Evolutionary conservation across 2,329 filamentous ascomycete species (phyloP).

Genomic region (Microthyrium microscopicum): DNA sequence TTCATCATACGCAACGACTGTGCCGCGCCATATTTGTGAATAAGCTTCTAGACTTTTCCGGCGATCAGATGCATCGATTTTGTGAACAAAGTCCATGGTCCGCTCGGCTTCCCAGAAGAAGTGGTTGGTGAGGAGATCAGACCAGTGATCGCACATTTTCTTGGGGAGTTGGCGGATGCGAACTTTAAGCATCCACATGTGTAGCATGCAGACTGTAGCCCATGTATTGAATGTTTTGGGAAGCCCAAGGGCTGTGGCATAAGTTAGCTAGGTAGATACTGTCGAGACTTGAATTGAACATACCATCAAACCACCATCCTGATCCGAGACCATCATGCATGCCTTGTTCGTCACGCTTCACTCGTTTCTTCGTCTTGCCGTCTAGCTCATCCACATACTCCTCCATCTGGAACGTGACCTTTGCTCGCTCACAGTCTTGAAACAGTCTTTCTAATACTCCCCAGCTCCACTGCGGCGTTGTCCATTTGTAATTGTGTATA

Average conservation of each 20-base stretch:
- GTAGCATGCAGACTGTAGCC: conserved; percentile 90
- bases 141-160: conserved; percentile 56
- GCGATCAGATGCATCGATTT: conserved; percentile 37
- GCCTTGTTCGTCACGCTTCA: too few relatives aligned
- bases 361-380: too few relatives aligned
- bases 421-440: too few relatives aligned
- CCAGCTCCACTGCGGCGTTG: too few relatives aligned
- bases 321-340: too few relatives aligned
- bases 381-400: too few relatives aligned
- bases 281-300: too few relatives aligned
- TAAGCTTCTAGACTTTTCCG: conserved; percentile 64
- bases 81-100: conserved; percentile 67
- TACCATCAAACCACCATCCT: too few relatives aligned
- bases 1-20: conserved; percentile 72
- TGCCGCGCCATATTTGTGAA: conserved; percentile 82
- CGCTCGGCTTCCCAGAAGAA: conserved; percentile 85
- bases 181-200: conserved; percentile 82
- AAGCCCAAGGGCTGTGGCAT: conserved; percentile 52
- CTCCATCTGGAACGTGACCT: too few relatives aligned
- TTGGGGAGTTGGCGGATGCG: conserved; percentile 64
- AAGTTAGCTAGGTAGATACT: too few relatives aligned
- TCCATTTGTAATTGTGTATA: too few relatives aligned
- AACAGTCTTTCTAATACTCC: too few relatives aligned
- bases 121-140: conserved; percentile 83
- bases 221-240: conserved; percentile 84